These are phyloP conservation scores for Anastatica hierochuntica DNA, from an alignment of 345 rosid genomes.

Conservation along the genomic window DNA sequence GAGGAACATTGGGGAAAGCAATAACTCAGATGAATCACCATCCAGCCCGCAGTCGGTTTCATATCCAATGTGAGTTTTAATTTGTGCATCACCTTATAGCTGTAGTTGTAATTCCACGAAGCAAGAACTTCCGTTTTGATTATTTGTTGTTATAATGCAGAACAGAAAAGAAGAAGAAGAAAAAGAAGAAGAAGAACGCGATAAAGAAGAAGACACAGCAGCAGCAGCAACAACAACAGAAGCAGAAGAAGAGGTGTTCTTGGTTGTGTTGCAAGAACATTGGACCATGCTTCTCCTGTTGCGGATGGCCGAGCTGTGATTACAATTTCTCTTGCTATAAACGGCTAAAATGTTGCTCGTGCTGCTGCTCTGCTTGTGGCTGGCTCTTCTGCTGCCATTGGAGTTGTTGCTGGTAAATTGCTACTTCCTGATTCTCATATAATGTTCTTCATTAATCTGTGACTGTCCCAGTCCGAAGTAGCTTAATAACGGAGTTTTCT, in stretches of 20 bases:
- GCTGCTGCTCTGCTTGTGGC: constrained; percentile 10
- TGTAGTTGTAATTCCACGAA: too few relatives aligned
- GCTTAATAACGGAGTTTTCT: not conserved
- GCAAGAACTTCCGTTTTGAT: too few relatives aligned
- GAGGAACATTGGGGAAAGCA: constrained; percentile 20
- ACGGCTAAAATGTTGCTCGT: constrained; percentile 12
- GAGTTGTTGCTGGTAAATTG: constrained; percentile 10
- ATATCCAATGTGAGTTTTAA: constrained; percentile 18
- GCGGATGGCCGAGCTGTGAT: constrained; percentile 16
- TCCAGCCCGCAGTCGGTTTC: constrained; percentile 15
- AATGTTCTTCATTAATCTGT: not conserved
- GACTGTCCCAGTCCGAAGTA: too few relatives aligned
- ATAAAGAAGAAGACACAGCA: too few relatives aligned
- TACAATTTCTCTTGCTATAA: constrained; percentile 16
- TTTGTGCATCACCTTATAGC: not conserved
- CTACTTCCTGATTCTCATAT: not conserved
- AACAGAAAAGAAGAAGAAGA: constrained; percentile 18
- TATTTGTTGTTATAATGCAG: constrained; percentile 1
- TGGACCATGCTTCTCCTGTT: constrained; percentile 19
- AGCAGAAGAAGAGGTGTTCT: constrained; percentile 25
- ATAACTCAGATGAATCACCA: constrained; percentile 19
- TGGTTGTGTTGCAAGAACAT: constrained; percentile 20
- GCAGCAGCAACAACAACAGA: constrained; percentile 15
- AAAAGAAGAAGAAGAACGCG: constrained; percentile 9
- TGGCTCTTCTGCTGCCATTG: constrained; percentile 20